A percentile compares a stretch with the other conserved stretches of the same genome.
phyloP scores from a whole-genome alignment of 129 eudicot species.

The Escallonia rubra region DNA sequence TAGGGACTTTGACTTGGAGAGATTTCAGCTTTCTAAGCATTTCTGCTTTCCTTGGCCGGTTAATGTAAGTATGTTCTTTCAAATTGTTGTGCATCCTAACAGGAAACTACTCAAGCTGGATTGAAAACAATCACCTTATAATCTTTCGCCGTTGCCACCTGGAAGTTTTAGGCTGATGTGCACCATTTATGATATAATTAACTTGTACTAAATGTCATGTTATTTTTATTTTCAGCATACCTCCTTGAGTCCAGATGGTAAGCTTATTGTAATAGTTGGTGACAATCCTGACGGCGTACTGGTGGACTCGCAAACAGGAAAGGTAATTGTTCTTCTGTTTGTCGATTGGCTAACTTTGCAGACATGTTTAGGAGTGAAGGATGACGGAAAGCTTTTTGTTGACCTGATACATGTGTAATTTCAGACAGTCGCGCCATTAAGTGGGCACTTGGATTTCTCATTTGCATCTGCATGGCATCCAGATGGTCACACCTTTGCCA shows the following conservation, averaged over 20 bases:
- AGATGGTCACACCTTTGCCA: conserved; percentile 57
- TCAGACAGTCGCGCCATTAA: conserved; percentile 62
- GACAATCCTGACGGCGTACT: conserved; percentile 74
- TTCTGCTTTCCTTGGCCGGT: conserved; percentile 91
- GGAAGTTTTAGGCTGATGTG: neutral
- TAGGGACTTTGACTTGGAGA: conserved; percentile 88
- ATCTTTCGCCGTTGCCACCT: neutral
- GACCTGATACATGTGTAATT: neutral
- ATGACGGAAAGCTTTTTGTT: neutral
- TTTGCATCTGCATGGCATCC: conserved; percentile 96
- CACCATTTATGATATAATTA: no score
- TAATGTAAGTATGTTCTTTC: conserved; percentile 48
- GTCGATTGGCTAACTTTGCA: neutral
- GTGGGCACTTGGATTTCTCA: conserved; percentile 82
- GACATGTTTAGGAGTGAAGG: neutral
- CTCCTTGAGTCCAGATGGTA: conserved; percentile 76
- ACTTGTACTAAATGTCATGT: neutral
- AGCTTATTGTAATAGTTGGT: conserved; percentile 71
- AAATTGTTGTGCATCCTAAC: neutral
- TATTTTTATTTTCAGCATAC: conserved; percentile 63
- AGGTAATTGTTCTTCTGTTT: conserved; percentile 36
- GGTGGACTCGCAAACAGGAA: conserved; percentile 67
- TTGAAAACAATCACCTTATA: neutral
- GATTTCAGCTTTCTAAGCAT: conserved; percentile 66
- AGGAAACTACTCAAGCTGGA: neutral